Conservation (phyloP, 202 grass and related monocot species). For the Brachypodium distachyon region DNA sequence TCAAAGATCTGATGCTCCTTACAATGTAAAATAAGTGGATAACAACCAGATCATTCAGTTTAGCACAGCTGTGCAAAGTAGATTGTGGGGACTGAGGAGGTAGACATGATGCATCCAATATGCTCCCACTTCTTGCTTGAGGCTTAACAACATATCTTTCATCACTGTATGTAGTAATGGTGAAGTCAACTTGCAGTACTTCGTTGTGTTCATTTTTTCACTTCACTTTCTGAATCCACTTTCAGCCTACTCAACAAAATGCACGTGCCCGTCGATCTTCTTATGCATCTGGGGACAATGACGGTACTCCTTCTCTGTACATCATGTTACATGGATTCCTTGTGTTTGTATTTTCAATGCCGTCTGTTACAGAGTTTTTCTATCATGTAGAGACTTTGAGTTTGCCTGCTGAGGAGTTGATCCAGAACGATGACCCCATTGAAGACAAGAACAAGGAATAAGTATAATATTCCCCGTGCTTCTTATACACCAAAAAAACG, state of each 20-base stretch:
- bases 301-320: slow-evolving; percentile 33
- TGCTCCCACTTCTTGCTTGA: background rate
- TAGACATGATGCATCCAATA: background rate
- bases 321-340: background rate
- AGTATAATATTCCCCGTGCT: background rate
- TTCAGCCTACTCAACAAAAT: slow-evolving; percentile 77
- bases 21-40: background rate
- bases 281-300: slow-evolving; percentile 70
- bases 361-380: background rate
- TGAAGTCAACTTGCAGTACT: background rate
- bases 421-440: slow-evolving; percentile 2
- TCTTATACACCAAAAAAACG: background rate
- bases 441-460: slow-evolving; percentile 44
- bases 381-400: slow-evolving; percentile 27
- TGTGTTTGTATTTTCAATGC: background rate
- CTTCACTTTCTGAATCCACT: background rate
- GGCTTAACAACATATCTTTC: background rate
- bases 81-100: background rate
- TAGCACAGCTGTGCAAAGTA: background rate
- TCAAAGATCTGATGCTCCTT: background rate
- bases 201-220: background rate
- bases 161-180: background rate
- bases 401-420: slow-evolving; percentile 37
- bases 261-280: slow-evolving; percentile 45
- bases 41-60: background rate